Conservation (phyloP, 169 alveolate genomes). For the Babesia sp. region DNA sequence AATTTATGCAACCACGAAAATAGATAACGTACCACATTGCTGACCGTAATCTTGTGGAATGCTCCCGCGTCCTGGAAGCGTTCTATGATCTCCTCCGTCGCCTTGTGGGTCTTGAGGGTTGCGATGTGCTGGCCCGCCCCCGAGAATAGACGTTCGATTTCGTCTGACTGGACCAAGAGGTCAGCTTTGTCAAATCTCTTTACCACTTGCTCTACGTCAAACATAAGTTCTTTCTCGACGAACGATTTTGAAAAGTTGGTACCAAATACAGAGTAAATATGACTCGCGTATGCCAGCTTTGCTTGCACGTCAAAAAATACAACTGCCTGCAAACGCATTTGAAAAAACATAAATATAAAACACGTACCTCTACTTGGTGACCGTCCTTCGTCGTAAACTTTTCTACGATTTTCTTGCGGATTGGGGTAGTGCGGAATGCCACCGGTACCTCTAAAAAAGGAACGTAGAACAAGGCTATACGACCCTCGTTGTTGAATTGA, state of each 20-base stretch:
- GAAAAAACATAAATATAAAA: background rate
- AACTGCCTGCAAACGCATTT: conserved; percentile 29
- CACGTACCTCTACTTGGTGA: conserved; percentile 33
- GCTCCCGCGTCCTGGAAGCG: conserved; percentile 73
- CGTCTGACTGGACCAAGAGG: conserved; percentile 34
- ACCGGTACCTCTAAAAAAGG: conserved; percentile 60
- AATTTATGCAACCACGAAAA: background rate
- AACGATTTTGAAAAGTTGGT: conserved; percentile 63
- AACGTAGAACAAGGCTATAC: conserved; percentile 46
- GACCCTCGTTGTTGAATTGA: conserved; percentile 53
- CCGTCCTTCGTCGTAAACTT: conserved; percentile 47
- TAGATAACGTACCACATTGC: conserved; percentile 56
- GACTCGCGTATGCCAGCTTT: conserved; percentile 69
- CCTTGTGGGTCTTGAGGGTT: conserved; percentile 29
- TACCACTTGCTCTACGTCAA: conserved; percentile 73
- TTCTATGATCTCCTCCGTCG: conserved; percentile 68
- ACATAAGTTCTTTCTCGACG: conserved; percentile 70
- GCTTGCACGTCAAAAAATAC: conserved; percentile 59
- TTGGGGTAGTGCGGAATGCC: conserved; percentile 64
- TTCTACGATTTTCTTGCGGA: conserved; percentile 53
- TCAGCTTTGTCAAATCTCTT: conserved; percentile 58
- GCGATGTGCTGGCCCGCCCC: conserved; percentile 17
- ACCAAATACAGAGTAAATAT: conserved; percentile 73
- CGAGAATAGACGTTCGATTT: conserved; percentile 14
- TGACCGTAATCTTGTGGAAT: conserved; percentile 68